phyloP scores from a whole-genome alignment of 495 filamentous ascomycete species.

The Hypoxylon perforatum region DNA sequence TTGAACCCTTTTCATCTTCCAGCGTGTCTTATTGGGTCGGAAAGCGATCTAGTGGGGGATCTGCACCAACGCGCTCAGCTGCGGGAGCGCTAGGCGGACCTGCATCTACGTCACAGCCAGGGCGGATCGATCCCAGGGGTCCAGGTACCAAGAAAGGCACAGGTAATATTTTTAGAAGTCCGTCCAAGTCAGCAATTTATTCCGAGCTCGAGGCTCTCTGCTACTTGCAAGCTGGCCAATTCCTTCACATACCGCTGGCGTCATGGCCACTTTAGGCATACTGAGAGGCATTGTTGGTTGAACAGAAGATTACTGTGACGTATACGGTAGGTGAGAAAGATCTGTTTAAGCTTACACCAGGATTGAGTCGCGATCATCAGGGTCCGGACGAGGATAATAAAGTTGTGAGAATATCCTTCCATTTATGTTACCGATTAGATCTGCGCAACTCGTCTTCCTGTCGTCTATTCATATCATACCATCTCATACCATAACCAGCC shows the following conservation, averaged over 20 bases:
- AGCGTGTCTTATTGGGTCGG: too few species aligned
- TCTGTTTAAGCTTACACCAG: not conserved
- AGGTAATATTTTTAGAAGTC: conserved; percentile 25
- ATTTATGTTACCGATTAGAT: not conserved
- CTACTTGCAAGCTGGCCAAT: conserved; percentile 9
- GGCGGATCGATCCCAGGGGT: conserved; percentile 9
- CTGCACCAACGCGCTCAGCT: not conserved
- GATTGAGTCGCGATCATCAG: not conserved
- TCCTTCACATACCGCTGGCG: not conserved
- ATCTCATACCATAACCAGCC: too few species aligned
- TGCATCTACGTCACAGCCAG: conserved; percentile 1
- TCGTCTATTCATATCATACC: not conserved
- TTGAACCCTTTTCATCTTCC: too few species aligned
- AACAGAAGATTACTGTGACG: not conserved
- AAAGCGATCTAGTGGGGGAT: not conserved
- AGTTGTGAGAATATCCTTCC: conserved; percentile 5
- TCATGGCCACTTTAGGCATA: not conserved
- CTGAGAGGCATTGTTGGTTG: not conserved
- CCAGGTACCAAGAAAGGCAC: conserved; percentile 2
- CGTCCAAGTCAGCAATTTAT: not conserved
- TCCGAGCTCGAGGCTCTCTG: not conserved
- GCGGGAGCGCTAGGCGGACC: conserved; percentile 12
- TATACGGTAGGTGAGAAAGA: not conserved
- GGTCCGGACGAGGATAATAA: not conserved
- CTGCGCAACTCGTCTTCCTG: not conserved